A percentile compares a stretch with the other conserved stretches of the same genome.
These are phyloP conservation scores for Phialocephala subalpina DNA, from an alignment of 2,329 filamentous ascomycete species.

Conservation along the genomic window DNA sequence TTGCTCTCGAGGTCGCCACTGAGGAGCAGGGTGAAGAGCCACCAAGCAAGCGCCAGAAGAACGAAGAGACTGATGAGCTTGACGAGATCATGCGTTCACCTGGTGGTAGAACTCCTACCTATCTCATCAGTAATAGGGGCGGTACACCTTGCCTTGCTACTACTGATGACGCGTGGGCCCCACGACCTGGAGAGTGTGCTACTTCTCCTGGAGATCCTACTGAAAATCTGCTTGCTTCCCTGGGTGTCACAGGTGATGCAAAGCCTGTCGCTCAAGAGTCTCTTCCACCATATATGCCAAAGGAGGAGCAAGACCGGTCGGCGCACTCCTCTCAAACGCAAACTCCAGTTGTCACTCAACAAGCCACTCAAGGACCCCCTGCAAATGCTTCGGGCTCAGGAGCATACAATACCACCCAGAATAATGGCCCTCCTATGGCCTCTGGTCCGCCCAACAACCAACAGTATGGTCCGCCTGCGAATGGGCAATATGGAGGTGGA, in stretches of 20 bases:
- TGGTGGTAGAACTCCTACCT: constrained; percentile 24
- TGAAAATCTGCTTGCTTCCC: constrained; percentile 44
- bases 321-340: constrained; percentile 16
- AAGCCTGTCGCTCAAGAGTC: constrained; percentile 41
- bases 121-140: constrained; percentile 27
- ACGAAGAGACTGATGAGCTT: constrained; percentile 16
- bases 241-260: constrained; percentile 46
- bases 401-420: neutral
- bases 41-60: constrained; percentile 40
- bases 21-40: constrained; percentile 22
- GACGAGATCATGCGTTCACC: constrained; percentile 19
- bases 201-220: constrained; percentile 36
- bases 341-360: constrained; percentile 7
- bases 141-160: constrained; percentile 36
- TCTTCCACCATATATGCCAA: constrained; percentile 24
- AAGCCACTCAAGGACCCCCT: constrained; percentile 9
- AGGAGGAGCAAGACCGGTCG: constrained; percentile 16
- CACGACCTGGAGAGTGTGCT: constrained; percentile 41
- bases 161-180: constrained; percentile 42
- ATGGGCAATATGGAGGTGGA: neutral
- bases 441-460: constrained; percentile 11
- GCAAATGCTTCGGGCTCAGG: neutral
- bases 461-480: constrained; percentile 17
- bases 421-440: constrained; percentile 6
- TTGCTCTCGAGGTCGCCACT: constrained; percentile 17